Base-by-base conservation (phyloP, 495 filamentous ascomycete genomes). In the Aspergillus indologenus region DNA sequence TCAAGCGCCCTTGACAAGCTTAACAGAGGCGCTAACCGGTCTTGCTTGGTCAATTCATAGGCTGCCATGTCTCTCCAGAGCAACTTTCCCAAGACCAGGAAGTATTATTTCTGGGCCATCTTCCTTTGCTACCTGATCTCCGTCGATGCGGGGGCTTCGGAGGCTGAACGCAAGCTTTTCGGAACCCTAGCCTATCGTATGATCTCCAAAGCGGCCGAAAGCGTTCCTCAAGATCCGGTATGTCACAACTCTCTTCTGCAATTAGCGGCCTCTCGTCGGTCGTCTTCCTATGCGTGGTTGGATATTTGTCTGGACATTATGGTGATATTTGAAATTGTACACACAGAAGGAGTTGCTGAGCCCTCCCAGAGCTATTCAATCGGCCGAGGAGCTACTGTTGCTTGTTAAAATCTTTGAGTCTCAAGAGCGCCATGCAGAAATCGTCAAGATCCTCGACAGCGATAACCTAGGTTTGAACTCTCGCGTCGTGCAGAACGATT, bases 71-170 rank as follows among this genome's bases (percentile, higher is more conserved):
- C 75, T 21, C 76, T 86, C 26, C 82, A 83, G 63, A 86, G 77
- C 61, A 81, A 79, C 59, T 86, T 82, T 48, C 77, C 83, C 1
- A 77, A 79, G 54, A 72, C 77, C 19, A 73, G 83, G 21, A 78
- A 82, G 43, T 85, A 84, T 58, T 79, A 80, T 60, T 81, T 85
- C 57, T 83, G 83, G 79, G 80, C 82, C 14, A 81, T 85, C 21
- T 74, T 85, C 53, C 71, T 79, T 40, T 79, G 73, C 34, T 71
- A 80, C 52, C 64, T 83, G 45, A 61, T 75, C 22, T 68, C 77
- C 21, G 61, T 64, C 17, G 67, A 73, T 57, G 52, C 68, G 12
- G 44, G 69, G 15, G 75, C 73, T 54, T 77, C 73, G 18, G 78
- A 80, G 5, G 58, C 65, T n/a, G 81, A 85, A 17, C 71, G 75